Base-by-base conservation (phyloP, 352 stramenopile species). In the Aphanomyces cochlioides region DNA sequence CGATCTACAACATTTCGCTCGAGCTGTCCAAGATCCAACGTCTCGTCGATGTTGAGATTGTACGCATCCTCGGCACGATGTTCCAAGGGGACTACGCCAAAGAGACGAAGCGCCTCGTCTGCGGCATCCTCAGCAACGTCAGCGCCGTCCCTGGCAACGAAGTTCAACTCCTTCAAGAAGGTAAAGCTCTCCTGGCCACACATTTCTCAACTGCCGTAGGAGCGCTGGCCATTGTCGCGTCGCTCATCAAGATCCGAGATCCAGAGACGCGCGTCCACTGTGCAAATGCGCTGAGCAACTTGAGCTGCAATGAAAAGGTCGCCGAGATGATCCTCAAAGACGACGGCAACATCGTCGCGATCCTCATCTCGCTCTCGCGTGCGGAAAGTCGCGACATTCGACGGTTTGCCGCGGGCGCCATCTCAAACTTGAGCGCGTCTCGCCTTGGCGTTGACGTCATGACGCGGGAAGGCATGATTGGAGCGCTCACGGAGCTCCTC, bases 221-320 rank as follows among this genome's bases (percentile, higher is more conserved):
- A 10, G 77, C 77, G 7, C 74, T 91, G 17, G 59, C 72, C 0
- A 79, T 95, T 36, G 72, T 95, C 38, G 87, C 90, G 70, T 79
- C 80, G 10, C 74, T 96, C 5, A 78, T 80, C 38, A 90, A 90
- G 60, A 79, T 90, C 10, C 86, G 83, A 21, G 82, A 93, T 34
- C 81, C 83, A 7, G 84, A 93, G 67, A 95, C 88, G 13, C 91
- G 91, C 50, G 77, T 93, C 58, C 93, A 93, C 72, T 85, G 83
- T 1, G 86, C 88, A 47, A 92, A 94, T 56, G 81, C 87, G 39
- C 77, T 95, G 7, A 90, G 87, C 78, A 95, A 96, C 66, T 63
- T 96, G 3, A 86, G 83, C 43, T 92, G 82, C 54, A 78, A 75
- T 57, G 12, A 36, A 13, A 78, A 87, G 21, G 72, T 84, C 37